Evolutionary conservation across 306 rosid genomes (phyloP).

Genomic region (Citrullus amarus): DNA sequence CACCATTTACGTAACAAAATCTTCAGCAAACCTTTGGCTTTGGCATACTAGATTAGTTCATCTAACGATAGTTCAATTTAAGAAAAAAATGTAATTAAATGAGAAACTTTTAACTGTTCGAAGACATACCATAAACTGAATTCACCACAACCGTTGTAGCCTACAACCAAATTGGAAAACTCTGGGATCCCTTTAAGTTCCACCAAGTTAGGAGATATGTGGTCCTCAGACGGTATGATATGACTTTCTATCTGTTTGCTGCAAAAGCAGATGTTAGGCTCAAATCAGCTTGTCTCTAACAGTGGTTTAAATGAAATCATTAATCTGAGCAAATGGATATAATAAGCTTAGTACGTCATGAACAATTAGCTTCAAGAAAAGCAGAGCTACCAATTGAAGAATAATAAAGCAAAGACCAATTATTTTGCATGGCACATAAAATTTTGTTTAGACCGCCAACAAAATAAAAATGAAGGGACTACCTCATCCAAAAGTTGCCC

Average conservation of each 20-base stretch:
- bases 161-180: conserved; percentile 51
- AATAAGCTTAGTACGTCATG: background rate
- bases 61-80: too few species aligned
- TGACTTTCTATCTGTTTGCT: conserved; percentile 42
- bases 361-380: background rate
- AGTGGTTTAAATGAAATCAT: background rate
- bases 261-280: conserved; percentile 24
- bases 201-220: conserved; percentile 57
- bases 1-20: background rate
- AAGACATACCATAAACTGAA: conserved; percentile 72
- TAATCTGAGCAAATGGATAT: background rate
- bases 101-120: background rate
- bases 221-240: conserved; percentile 39
- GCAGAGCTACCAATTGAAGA: background rate
- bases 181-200: conserved; percentile 65
- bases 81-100: too few species aligned
- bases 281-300: background rate
- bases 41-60: too few species aligned
- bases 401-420: background rate
- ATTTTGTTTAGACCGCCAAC: background rate
- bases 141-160: conserved; percentile 51
- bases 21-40: background rate
- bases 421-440: background rate
- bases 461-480: background rate
- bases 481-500: background rate